These are phyloP conservation scores for Huntiella savannae DNA, from an alignment of 2,329 filamentous ascomycete genomes.

Conservation along the genomic window DNA sequence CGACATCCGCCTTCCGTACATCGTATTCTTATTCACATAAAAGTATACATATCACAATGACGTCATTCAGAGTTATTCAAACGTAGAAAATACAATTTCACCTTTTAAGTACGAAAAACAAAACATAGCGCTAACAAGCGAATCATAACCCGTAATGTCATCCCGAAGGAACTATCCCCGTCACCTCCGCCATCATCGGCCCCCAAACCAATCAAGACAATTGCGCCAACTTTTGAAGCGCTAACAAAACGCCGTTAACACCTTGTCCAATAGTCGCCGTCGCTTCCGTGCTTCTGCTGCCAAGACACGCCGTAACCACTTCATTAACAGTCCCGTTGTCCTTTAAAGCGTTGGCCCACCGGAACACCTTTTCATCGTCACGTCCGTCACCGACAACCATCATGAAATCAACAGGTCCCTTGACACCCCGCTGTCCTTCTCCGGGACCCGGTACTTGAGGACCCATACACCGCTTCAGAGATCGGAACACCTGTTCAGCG, in stretches of 20 bases:
- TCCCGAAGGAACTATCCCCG: too few relatives aligned
- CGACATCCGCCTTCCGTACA: too few relatives aligned
- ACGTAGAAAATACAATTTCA: too few relatives aligned
- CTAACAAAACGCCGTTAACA: slow-evolving; percentile 51
- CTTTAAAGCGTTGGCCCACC: slow-evolving; percentile 70
- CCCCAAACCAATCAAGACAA: slow-evolving; percentile 6
- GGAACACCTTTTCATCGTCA: slow-evolving; percentile 85
- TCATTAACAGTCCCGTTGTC: slow-evolving; percentile 39
- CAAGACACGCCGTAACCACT: slow-evolving; percentile 72
- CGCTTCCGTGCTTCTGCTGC: slow-evolving; percentile 74
- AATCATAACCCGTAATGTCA: too few relatives aligned
- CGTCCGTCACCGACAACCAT: slow-evolving; percentile 80
- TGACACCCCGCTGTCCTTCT: slow-evolving; percentile 10
- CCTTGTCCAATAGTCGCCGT: slow-evolving; percentile 73
- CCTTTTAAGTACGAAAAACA: too few relatives aligned
- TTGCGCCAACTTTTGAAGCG: slow-evolving; percentile 24
- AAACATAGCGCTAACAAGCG: too few relatives aligned
- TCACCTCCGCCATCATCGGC: too few relatives aligned
- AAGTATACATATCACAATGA: too few relatives aligned
- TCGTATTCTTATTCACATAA: too few relatives aligned
- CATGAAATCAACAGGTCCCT: slow-evolving; percentile 52
- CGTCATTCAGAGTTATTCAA: too few relatives aligned
- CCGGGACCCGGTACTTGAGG: slow-evolving; percentile 14
- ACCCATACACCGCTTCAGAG: slow-evolving; percentile 25
- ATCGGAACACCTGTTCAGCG: slow-evolving; percentile 51